Base-by-base conservation (phyloP, 768 basidiomycete species). In the Phlegmacium glaucopus region DNA sequence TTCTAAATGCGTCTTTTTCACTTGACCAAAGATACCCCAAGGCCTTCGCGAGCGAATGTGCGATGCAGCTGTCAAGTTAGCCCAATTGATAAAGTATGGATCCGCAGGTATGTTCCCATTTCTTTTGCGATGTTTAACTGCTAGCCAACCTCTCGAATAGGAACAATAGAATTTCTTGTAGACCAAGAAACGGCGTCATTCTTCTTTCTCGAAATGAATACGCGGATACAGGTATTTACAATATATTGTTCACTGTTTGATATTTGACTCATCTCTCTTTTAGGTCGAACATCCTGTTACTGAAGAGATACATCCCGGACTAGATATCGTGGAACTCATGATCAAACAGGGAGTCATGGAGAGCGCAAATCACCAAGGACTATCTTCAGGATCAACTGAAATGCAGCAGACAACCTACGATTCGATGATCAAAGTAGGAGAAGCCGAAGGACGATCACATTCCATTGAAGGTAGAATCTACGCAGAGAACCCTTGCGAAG, bases 191-290 rank as follows among this genome's bases (percentile, higher is more conserved):
- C 76, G 1, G 74, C 70, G 0, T 55, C 68, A 1, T 85, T 83
- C 63, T 85, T 72, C 66, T 88, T 87, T 50, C 69, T 88, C 10
- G 85, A 88, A 60, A 80, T 87, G 78, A 87, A 88, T 51, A 81
- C 82, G 0, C 72, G 83, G 8, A 75, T 85, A 38, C 82, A 83
- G 57, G 80, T 72, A 44, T 26, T n/a, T n/a, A n/a, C n/a, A n/a
- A n/a, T n/a, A n/a, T n/a, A n/a, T n/a, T n/a, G n/a, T n/a, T n/a
- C n/a, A n/a, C n/a, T n/a, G n/a, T n/a, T n/a, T n/a, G n/a, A n/a
- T n/a, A n/a, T n/a, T n/a, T n/a, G n/a, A n/a, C n/a, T n/a, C n/a
- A n/a, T n/a, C n/a, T n/a, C n/a, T 34, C 25, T 22, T 52, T 8
- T 55, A 83, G 72, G 83, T 87, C 13, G 85, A 87, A 61, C 85